Conservation (phyloP, 2,329 filamentous ascomycete species). For the Aureobasidium leucospermi region DNA sequence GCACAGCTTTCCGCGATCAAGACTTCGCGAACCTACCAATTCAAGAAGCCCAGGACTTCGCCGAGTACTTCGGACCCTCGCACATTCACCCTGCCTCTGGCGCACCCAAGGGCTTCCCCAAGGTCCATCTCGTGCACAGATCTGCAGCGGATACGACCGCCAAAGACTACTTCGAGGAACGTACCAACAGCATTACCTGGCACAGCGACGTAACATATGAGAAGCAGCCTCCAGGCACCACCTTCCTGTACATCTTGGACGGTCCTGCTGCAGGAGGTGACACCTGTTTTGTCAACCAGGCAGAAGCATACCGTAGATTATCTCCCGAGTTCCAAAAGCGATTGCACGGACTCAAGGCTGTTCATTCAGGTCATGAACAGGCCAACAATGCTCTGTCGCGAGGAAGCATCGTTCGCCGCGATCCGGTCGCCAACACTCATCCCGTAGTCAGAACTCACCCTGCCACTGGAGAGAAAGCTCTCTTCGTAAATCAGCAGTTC, state of each 20-base stretch:
- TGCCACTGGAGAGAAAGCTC: conserved; percentile 69
- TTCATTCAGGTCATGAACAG: conserved; percentile 77
- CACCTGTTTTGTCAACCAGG: conserved; percentile 74
- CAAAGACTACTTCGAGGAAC: conserved; percentile 56
- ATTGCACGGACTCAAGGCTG: conserved; percentile 70
- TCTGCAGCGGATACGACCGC: conserved; percentile 56
- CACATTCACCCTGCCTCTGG: conserved; percentile 78
- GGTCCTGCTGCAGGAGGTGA: conserved; percentile 73
- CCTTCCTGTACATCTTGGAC: conserved; percentile 83
- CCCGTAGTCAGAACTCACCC: conserved; percentile 77
- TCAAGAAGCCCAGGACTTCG: conserved; percentile 59
- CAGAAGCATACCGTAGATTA: conserved; percentile 71
- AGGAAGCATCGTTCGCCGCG: conserved; percentile 65
- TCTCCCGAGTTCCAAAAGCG: conserved; percentile 72
- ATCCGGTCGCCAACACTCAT: conserved; percentile 67
- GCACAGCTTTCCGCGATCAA: conserved; percentile 61
- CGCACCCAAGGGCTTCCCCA: conserved; percentile 63
- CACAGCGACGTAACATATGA: conserved; percentile 87
- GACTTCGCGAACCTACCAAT: conserved; percentile 61
- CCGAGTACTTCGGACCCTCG: conserved; percentile 69
- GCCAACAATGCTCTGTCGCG: conserved; percentile 59
- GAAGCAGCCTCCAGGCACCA: conserved; percentile 79
- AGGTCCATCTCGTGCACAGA: conserved; percentile 73
- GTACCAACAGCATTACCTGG: conserved; percentile 79
- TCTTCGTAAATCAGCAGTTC: conserved; percentile 80